Evolutionary conservation across 2,329 filamentous ascomycete genomes (phyloP), one percentile per base, ranked within the genome.

Genomic region (Arthrobotrys sphaeroides): DNA sequence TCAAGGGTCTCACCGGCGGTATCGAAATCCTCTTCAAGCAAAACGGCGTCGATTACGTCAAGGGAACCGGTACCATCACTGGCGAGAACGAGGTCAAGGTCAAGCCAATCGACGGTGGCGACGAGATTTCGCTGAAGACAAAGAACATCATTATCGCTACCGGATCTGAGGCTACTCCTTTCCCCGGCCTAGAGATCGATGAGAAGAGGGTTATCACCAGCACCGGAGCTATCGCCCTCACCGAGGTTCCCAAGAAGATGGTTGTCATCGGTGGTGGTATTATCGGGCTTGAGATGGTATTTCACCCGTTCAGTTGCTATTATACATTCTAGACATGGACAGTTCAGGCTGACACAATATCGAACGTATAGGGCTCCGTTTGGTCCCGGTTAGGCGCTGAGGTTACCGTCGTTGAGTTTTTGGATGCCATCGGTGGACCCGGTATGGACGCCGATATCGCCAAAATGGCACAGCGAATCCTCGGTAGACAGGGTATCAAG

Each of bases 131-230:
- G 78, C 85, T 98, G 76, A 87, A 88, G 80, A 95, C 89, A 82
- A 98, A 98, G 90, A 99, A 99, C 86, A 97, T 99, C 82, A 87
- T 99, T 81, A 97, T 99, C 83, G 94, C 95, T 77, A 99, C 95
- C 78, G 95, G 95, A 79, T 94, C 91, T 80, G 95, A 99, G 85
- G 89, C 93, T 55, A 97, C 95, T 55, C 95, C 94, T 26, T 99
- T 99, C 87, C 95, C 95, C 45, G 95, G 95, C 65, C 87, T 99
- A 78, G 91, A 93, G 81, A 92, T 99, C 81, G 95, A 99, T 81
- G 95, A 99, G 89, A 93, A 97, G 90, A 92, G 92, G 83, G 93
- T 99, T 80, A 89, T 99, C 82, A 96, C 93, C 81, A 97, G 93
- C 86, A 99, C 95, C 62, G 95, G 95, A 79, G 95, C 95, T 78